Evolutionary conservation across 495 filamentous ascomycete species (phyloP), one percentile per base, ranked within the genome.

Genomic region (Talaromyces nanjingensis): DNA sequence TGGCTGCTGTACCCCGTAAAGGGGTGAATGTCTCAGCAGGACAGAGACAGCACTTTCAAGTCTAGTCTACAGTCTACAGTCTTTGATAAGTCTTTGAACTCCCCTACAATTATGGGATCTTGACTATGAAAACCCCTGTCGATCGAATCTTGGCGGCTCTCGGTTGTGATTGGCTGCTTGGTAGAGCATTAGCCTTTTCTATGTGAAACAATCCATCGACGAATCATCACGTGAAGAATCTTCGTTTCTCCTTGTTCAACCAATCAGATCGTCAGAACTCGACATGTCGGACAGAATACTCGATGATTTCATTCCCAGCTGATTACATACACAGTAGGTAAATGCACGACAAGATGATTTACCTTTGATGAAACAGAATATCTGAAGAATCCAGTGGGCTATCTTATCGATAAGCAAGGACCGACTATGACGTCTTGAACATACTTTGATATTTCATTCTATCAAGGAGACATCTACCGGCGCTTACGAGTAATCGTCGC

Each of bases 401-500:
- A 24, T 24, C 22, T 49, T 49, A 49, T 20, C 45, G 45, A 49
- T 49, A 49, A 45, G 45, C 45, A 49, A 20, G 45, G 45, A 20
- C 18, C 6, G 45, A 18, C 14, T 7, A 49, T 20, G 45, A 20
- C 45, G 7, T 49, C 29, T 20, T 49, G n/a, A 20, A 20, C 45
- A 49, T 49, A 49, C 18, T 49, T 22, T 5, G 4, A 42, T 39
- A 42, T 16, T 9, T 37, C 33, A 37, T 42, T 18, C 45, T 49
- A 49, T 12, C 45, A 49, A 20, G 45, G 45, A 49, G 9, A 45
- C 6, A 20, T 20, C 45, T 53, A 62, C 45, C 60, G 60, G 16
- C 60, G 60, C 24, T 49, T 49, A 2, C 60, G 66, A 70, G 0
- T 65, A 39, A 33, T 64, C 33, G 77, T 71, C 59, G 80, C 74